Conservation (phyloP, 2,329 filamentous ascomycete genomes). For the Microcyclospora pomicola region DNA sequence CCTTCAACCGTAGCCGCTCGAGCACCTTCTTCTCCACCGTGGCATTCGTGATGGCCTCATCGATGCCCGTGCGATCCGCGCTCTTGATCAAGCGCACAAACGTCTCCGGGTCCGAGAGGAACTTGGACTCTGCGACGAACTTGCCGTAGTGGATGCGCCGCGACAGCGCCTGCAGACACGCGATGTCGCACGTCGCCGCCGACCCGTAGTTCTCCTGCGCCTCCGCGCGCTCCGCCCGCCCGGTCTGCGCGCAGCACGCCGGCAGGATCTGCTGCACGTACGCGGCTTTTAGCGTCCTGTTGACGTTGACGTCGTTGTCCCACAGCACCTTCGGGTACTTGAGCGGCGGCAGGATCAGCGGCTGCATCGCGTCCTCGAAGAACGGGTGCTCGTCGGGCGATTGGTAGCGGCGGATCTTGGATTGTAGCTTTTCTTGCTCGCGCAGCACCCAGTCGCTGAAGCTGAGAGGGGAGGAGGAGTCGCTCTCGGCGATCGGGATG, state of each 20-base stretch:
- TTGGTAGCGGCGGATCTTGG: conserved; percentile 84
- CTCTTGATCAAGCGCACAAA: conserved; percentile 75
- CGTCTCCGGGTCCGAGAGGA: conserved; percentile 62
- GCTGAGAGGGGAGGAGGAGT: conserved; percentile 41
- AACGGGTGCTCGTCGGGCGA: conserved; percentile 96
- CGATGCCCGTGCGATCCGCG: conserved; percentile 67
- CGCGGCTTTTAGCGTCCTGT: conserved; percentile 68
- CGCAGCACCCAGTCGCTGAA: conserved; percentile 90
- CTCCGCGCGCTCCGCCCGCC: conserved; percentile 59
- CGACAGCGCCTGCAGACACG: conserved; percentile 76
- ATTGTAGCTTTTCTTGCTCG: conserved; percentile 84
- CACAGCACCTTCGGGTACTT: conserved; percentile 81
- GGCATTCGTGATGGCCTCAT: conserved; percentile 76
- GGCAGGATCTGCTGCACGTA: conserved; percentile 79
- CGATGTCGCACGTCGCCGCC: conserved; percentile 79
- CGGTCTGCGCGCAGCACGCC: conserved; percentile 63
- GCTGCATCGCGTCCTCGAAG: conserved; percentile 68
- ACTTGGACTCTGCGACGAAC: conserved; percentile 95
- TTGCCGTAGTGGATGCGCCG: conserved; percentile 94
- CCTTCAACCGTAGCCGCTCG: conserved; percentile 74
- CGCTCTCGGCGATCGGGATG: conserved; percentile 59
- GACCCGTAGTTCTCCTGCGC: conserved; percentile 91
- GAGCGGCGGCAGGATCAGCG: conserved; percentile 74
- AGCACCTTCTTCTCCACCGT: conserved; percentile 86
- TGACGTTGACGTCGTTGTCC: conserved; percentile 80